These are phyloP conservation scores for Drechslera avenae DNA, from an alignment of 2,329 filamentous ascomycete species.

Conservation along the genomic window DNA sequence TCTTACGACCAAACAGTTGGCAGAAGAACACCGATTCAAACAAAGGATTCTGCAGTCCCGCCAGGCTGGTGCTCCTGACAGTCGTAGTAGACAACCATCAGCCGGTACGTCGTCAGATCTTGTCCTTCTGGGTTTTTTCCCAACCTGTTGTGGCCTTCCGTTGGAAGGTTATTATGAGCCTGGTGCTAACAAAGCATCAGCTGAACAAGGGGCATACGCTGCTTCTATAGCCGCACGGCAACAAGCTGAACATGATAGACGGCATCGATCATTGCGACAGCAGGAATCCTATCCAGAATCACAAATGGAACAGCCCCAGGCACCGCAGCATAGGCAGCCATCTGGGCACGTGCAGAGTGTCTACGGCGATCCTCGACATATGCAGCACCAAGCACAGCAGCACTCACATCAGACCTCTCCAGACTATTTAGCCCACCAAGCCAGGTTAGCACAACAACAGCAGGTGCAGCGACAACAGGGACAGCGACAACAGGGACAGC, in stretches of 20 bases:
- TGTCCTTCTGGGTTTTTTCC: slow-evolving; percentile 7
- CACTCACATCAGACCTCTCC: slow-evolving; percentile 3
- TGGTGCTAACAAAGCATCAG: slow-evolving; percentile 11
- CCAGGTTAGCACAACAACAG: slow-evolving; percentile 10
- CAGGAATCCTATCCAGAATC: slow-evolving; percentile 8
- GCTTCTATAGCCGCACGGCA: slow-evolving; percentile 21
- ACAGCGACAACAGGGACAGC: slow-evolving; percentile 9
- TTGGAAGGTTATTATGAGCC: slow-evolving; percentile 36
- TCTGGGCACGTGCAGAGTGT: background rate
- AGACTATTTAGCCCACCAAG: slow-evolving; percentile 2
- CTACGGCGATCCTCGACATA: slow-evolving; percentile 3
- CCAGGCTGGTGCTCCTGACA: slow-evolving; percentile 11
- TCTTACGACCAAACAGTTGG: slow-evolving; percentile 28
- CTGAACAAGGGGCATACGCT: slow-evolving; percentile 23
- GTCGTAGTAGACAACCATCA: slow-evolving; percentile 4
- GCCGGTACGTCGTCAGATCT: slow-evolving; percentile 12
- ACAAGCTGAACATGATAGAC: slow-evolving; percentile 18
- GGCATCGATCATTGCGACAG: slow-evolving; percentile 9
- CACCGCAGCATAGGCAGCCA: slow-evolving; percentile 7
- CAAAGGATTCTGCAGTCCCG: slow-evolving; percentile 8
- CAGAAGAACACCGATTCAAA: slow-evolving; percentile 26
- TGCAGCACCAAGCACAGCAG: slow-evolving; percentile 12
- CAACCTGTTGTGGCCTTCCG: slow-evolving; percentile 17
- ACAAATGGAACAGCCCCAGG: slow-evolving; percentile 7
- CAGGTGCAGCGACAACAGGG: slow-evolving; percentile 12